Base-by-base conservation (phyloP, 805 yeast species). In the Metschnikowia continentalis region DNA sequence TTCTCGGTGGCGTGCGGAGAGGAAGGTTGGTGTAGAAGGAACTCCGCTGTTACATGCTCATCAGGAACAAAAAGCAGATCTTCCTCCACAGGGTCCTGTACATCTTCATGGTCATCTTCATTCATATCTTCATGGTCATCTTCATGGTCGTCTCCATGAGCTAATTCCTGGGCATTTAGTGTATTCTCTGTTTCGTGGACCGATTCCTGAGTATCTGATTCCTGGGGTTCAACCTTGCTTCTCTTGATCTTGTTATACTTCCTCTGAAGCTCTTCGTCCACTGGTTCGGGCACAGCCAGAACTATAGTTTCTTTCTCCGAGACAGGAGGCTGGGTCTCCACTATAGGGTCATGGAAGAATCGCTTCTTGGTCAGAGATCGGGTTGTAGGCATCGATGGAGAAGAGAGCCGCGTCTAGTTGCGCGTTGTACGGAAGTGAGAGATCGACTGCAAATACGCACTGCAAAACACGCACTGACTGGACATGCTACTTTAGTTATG, bases 31-130 rank as follows among this genome's bases (percentile, higher is more conserved):
- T 3, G 42, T 5, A n/a, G 11, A 7, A 39, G 30, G 13, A 38
- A 39, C 32, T 23, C 32, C 23, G 30, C 19, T 14, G 42, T 32
- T 49, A 36, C 26, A 30, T 48, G 47, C 7, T 46, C 49, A 3
- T 54, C 55, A 13, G 42, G 35, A 3, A 52, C 57, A 38, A 54
- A 54, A 15, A 52, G 49, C 46, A 20, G 33, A 26, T 26, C 30
- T 8, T 26, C 30, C 30, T 26, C 30, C 10, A 8, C 30, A 4
- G 10, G 5, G 1, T 26, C 30, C 5, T 26, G 10, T 8, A 2
- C 4, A 26, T 26, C 5, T 26, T 26, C 11, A 8, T 26, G 30
- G 30, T 8, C 30, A 26, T 26, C 30, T 26, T 26, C 30, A 2
- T 8, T 5, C 0, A 10, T 4, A 10, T 26, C 11, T 8, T 26